phyloP scores from a whole-genome alignment of 2,329 filamentous ascomycete genomes.

The Rhinocladiella mackenziei region DNA sequence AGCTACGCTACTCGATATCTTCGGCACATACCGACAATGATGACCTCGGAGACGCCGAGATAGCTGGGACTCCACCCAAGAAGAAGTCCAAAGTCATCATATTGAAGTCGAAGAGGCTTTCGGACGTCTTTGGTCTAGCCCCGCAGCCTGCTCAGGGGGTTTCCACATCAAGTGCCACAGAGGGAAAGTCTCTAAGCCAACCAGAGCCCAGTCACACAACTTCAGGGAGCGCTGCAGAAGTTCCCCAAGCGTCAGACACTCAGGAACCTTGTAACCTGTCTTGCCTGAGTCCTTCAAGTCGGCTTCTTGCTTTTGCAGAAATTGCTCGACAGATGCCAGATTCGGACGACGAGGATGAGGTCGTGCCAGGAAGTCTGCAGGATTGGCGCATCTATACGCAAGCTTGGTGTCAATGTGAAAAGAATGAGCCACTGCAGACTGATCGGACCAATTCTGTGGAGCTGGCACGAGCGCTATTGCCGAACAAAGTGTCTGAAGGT shows the following conservation, averaged over 20 bases:
- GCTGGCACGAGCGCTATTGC: conserved; percentile 18
- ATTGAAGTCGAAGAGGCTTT: conserved; percentile 12
- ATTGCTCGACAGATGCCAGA: conserved; percentile 22
- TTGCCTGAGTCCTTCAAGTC: conserved; percentile 17
- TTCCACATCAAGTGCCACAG: not conserved
- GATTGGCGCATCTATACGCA: conserved; percentile 16
- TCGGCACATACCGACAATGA: conserved; percentile 2
- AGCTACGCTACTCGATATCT: conserved; percentile 18
- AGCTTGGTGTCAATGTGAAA: conserved; percentile 15
- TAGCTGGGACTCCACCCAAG: not conserved
- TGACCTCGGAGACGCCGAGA: conserved; percentile 1
- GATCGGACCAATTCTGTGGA: conserved; percentile 16
- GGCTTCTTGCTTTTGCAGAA: conserved; percentile 23
- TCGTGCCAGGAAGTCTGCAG: conserved; percentile 15
- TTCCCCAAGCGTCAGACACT: not conserved
- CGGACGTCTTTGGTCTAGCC: not conserved
- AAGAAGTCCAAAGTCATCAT: conserved; percentile 15
- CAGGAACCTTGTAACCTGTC: conserved; percentile 14
- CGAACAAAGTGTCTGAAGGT: conserved; percentile 16
- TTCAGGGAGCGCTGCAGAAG: not conserved
- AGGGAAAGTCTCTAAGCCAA: not conserved
- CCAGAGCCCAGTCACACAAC: not conserved
- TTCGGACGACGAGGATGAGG: conserved; percentile 17
- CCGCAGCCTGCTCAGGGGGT: not conserved
- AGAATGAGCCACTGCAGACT: not conserved